These are phyloP conservation scores for Metarhizium sp. DNA, from an alignment of 2,329 filamentous ascomycete genomes.

Conservation along the genomic window DNA sequence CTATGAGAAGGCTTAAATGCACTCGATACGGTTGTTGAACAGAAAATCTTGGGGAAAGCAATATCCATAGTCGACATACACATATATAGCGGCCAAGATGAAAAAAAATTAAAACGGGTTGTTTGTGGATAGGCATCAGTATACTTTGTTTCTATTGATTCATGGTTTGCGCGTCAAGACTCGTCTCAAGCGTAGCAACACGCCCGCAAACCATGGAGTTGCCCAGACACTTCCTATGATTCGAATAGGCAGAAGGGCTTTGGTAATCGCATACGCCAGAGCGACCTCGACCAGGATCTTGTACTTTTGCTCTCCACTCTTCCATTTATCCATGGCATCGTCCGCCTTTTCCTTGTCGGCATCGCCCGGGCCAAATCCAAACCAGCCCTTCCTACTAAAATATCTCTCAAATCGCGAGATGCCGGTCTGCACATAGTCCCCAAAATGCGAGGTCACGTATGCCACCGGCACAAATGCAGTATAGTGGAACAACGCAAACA, in stretches of 20 bases:
- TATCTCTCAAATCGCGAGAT: slow-evolving; percentile 69
- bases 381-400: slow-evolving; percentile 73
- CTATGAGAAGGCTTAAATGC: slow-evolving; percentile 72
- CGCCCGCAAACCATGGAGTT: slow-evolving; percentile 83
- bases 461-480: slow-evolving; percentile 59
- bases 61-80: neutral
- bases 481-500: slow-evolving; percentile 74
- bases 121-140: too few relatives aligned
- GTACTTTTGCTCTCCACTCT: slow-evolving; percentile 35
- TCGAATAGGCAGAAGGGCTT: slow-evolving; percentile 69
- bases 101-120: neutral
- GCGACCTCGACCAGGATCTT: slow-evolving; percentile 61
- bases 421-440: slow-evolving; percentile 46
- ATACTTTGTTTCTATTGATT: slow-evolving; percentile 6
- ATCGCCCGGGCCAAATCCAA: slow-evolving; percentile 44
- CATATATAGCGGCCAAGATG: neutral
- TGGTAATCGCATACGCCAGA: slow-evolving; percentile 84
- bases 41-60: neutral
- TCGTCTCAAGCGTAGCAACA: slow-evolving; percentile 36
- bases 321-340: slow-evolving; percentile 26
- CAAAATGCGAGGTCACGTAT: slow-evolving; percentile 41
- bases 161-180: slow-evolving; percentile 20
- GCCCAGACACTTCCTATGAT: slow-evolving; percentile 74
- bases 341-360: slow-evolving; percentile 9
- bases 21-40: neutral